phyloP scores from a whole-genome alignment of 371 early-diverging fungal species.

The Circinella umbellata region DNA sequence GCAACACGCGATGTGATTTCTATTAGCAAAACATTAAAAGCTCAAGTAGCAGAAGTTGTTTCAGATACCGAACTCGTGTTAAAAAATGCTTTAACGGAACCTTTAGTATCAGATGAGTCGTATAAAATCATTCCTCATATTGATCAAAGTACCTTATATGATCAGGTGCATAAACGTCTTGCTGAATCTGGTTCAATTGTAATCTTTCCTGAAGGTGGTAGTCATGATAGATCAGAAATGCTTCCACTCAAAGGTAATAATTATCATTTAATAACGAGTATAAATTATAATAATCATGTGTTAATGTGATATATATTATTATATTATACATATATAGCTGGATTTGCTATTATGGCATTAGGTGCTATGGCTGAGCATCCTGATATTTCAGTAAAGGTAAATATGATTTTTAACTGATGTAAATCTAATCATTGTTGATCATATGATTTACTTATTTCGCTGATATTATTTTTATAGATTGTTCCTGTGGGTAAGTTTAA shows the following conservation, averaged over 20 bases:
- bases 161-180: conserved; percentile 71
- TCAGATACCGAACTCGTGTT: conserved; percentile 70
- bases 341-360: conserved; percentile 82
- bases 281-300: background rate
- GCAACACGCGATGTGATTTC: conserved; percentile 54
- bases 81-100: conserved; percentile 48
- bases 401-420: background rate
- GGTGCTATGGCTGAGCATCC: conserved; percentile 79
- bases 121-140: conserved; percentile 78
- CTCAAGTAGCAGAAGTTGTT: conserved; percentile 63
- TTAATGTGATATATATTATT: background rate
- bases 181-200: conserved; percentile 71
- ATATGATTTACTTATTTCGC: background rate
- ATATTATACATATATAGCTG: conserved; percentile 49
- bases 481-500: conserved; percentile 70
- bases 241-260: conserved; percentile 77
- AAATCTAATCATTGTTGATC: background rate
- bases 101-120: background rate
- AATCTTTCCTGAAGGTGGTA: conserved; percentile 93
- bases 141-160: conserved; percentile 77
- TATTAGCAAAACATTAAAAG: conserved; percentile 47
- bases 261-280: background rate
- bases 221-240: conserved; percentile 87
- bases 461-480: conserved; percentile 38
- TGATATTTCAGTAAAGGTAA: conserved; percentile 66